Evolutionary conservation across 2,329 filamentous ascomycete species (phyloP).

Genomic region (Penicillium sp.): DNA sequence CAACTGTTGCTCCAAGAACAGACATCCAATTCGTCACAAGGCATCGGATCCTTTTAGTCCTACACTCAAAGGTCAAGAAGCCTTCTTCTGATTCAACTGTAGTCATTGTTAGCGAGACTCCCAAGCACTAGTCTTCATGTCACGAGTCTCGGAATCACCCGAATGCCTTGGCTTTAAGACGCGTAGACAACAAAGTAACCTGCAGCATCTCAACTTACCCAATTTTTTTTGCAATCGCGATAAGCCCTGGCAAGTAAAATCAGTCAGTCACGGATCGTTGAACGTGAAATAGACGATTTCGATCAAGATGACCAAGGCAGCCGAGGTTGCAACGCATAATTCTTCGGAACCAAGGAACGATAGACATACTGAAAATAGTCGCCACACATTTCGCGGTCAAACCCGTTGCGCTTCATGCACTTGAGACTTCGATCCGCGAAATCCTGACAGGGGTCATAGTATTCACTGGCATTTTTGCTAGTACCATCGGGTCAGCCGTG

Average conservation of each 20-base stretch:
- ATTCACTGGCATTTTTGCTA: conserved; percentile 86
- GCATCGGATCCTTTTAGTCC: background rate
- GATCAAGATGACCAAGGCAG: background rate
- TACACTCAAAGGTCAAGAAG: conserved; percentile 4
- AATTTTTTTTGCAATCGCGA: conserved; percentile 89
- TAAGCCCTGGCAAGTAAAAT: conserved; percentile 65
- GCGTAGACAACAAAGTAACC: no score
- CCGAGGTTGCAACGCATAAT: background rate
- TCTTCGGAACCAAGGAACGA: background rate
- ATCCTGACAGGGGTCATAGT: conserved; percentile 93
- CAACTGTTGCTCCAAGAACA: background rate
- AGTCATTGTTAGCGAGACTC: background rate
- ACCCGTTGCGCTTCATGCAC: conserved; percentile 84
- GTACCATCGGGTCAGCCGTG: conserved; percentile 1
- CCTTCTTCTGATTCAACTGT: conserved; percentile 34
- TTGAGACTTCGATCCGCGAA: conserved; percentile 80
- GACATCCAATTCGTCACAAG: background rate
- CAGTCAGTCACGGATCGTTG: conserved; percentile 5
- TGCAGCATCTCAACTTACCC: conserved; percentile 59
- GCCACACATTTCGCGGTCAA: conserved; percentile 81
- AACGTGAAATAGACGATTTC: background rate
- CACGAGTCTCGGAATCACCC: background rate
- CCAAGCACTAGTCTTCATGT: background rate
- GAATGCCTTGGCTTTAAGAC: no score
- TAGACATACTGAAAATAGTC: conserved; percentile 83